Base-by-base conservation (phyloP, 352 stramenopile genomes). In the Pythium coloratum region DNA sequence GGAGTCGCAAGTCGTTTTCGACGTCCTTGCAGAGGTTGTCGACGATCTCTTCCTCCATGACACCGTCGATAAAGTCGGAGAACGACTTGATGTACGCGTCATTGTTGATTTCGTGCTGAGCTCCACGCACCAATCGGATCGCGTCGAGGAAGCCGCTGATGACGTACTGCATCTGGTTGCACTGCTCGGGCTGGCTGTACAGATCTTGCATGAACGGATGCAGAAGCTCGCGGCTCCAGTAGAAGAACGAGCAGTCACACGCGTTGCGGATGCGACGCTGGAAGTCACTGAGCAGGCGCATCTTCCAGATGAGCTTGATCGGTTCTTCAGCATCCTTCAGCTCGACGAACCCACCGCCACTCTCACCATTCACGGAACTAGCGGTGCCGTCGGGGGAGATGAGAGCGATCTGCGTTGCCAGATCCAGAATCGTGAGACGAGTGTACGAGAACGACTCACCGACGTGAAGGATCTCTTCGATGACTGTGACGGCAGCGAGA, bases 211-310 rank as follows among this genome's bases (percentile, higher is more conserved):
- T 63, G 72, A 98, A 97, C 2, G 81, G 80, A 47, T 92, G 79
- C 18, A 98, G 70, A 20, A 98, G 64, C 72, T 98, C 91, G 3
- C 85, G 82, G 64, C 92, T 95, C 84, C 94, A 98, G 73, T 98
- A 98, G 36, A 98, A 90, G 68, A 97, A 97, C 8, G 90, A 96
- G 67, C 89, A 97, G 71, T 97, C 91, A 68, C 91, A 97, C 3
- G 86, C 90, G 44, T 76, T 80, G 18, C 81, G 73, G 50, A 98
- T 88, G 51, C 89, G 88, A 9, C 87, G 82, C 66, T 98, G 92
- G 64, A 97, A 97, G 66, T 94, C 89, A 61, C 84, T 91, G 53
- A 98, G 69, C 36, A 97, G 62, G 18, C 82, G 80, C 51, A 98
- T 71, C 64, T 93, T 92, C 80, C 88, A 94, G 44, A 95, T 91